Evolutionary conservation across 176 grass and related monocot species (phyloP).

Genomic region (Cenchrus purpureus): DNA sequence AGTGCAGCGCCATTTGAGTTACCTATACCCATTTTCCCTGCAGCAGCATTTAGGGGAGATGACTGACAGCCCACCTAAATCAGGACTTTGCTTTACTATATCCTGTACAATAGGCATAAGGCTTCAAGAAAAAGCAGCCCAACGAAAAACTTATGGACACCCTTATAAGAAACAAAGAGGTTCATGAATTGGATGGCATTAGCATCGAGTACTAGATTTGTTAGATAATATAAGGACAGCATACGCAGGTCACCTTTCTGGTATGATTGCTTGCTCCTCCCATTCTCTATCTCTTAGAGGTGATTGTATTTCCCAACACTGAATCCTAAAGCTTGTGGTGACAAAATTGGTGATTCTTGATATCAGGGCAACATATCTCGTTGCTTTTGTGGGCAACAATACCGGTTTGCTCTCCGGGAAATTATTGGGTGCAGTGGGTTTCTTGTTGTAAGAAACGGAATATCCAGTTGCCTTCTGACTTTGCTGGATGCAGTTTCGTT

Average conservation of each 20-base stretch:
- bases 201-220: constrained; percentile 42
- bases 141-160: not conserved
- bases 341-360: constrained; percentile 33
- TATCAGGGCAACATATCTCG: constrained; percentile 33
- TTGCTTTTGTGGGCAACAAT: constrained; percentile 43
- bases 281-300: constrained; percentile 41
- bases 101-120: not conserved
- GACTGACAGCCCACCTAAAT: not conserved
- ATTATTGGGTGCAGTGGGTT: constrained; percentile 40
- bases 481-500: constrained; percentile 28
- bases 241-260: constrained; percentile 39
- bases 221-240: constrained; percentile 32
- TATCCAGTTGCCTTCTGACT: constrained; percentile 19
- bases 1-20: not conserved
- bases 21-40: not conserved
- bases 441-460: not conserved
- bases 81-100: constrained; percentile 11
- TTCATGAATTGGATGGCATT: constrained; percentile 61
- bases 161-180: constrained; percentile 33
- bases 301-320: constrained; percentile 35
- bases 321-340: constrained; percentile 42
- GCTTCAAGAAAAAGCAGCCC: constrained; percentile 18
- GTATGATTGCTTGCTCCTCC: constrained; percentile 60
- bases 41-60: constrained; percentile 11
- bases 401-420: constrained; percentile 21